A percentile compares a stretch with the other conserved stretches of the same genome.
These are phyloP conservation scores for Xenosphaeropsis pyriputrescens DNA, from an alignment of 2,329 filamentous ascomycete species.

Conservation along the genomic window DNA sequence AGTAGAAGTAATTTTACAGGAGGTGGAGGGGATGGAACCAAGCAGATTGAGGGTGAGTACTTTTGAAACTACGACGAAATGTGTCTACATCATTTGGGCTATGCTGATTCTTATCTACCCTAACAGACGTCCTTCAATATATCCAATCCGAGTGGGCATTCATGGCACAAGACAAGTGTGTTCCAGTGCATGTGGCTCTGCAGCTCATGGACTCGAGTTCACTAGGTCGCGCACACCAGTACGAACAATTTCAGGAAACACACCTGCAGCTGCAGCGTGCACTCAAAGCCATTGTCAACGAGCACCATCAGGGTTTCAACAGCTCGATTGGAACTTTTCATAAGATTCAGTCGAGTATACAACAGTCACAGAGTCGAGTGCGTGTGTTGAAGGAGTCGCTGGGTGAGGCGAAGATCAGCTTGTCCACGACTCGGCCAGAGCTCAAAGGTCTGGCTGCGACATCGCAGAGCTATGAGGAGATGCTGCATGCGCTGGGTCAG, in stretches of 20 bases:
- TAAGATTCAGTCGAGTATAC: constrained; percentile 91
- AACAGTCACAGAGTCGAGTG: constrained; percentile 74
- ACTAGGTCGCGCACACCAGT: constrained; percentile 78
- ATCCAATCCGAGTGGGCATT: constrained; percentile 86
- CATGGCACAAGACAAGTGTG: constrained; percentile 77
- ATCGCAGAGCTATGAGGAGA: constrained; percentile 80
- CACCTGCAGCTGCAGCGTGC: constrained; percentile 85
- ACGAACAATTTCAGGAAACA: constrained; percentile 69
- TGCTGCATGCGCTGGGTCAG: constrained; percentile 69
- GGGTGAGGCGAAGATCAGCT: constrained; percentile 61
- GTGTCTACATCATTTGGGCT: neutral
- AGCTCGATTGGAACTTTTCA: constrained; percentile 98
- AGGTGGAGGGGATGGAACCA: constrained; percentile 3
- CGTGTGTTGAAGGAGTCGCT: constrained; percentile 74
- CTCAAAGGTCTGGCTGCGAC: constrained; percentile 77
- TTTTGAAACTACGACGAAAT: neutral
- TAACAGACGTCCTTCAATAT: constrained; percentile 47
- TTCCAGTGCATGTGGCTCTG: constrained; percentile 87
- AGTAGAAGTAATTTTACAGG: neutral
- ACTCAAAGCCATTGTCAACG: constrained; percentile 89
- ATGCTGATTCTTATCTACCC: neutral
- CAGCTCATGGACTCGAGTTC: constrained; percentile 91
- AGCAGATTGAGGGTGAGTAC: constrained; percentile 4
- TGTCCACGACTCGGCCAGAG: constrained; percentile 79
- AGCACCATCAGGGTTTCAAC: constrained; percentile 98